Base-by-base conservation (phyloP, 192 early-diverging fungal genomes). In the Podila epigama region DNA sequence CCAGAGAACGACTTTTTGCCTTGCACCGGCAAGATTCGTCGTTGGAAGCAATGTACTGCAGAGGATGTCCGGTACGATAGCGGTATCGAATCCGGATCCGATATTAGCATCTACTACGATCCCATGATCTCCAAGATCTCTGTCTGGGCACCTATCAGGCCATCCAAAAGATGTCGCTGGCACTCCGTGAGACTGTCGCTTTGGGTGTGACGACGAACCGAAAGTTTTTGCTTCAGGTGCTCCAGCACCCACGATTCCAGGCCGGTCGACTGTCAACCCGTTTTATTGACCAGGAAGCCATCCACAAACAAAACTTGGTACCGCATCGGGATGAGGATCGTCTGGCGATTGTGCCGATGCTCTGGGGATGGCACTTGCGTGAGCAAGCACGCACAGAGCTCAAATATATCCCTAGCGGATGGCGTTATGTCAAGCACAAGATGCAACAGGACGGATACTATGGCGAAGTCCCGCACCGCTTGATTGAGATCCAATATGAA, bases 91-190 rank as follows among this genome's bases (percentile, higher is more conserved):
- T 75, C 82, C 69, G 84, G 83, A 8, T 84, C 82, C 13, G 79
- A 82, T 22, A 84, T 90, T 33, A 80, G 79, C 13, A 83, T 87
- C 52, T 87, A 69, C 39, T 90, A 90, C 55, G 89, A 90, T 32
- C 82, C 89, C 5, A 83, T 90, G 80, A 82, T 90, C 44, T 81
- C 86, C 51, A 90, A 90, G 66, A 73, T 90, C 32, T 86, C 80
- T 27, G 83, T 85, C 9, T 82, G 82, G 68, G 88, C 84, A 2
- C 83, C 87, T 6, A 88, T 5, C 79, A 87, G 50, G 85, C 85
- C 28, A 73, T 89, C 31, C 75, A 66, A 22, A 72, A 61, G 18
- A 83, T 85, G 83, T 37, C 66, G 0, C 37, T 64, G 18, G 85
- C 78, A 1, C 57, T 88, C 33, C 42, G 70, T 1, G 75, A 85